These are phyloP conservation scores for Umbelopsis sp. DNA, from an alignment of 192 early-diverging fungal species.

Conservation along the genomic window DNA sequence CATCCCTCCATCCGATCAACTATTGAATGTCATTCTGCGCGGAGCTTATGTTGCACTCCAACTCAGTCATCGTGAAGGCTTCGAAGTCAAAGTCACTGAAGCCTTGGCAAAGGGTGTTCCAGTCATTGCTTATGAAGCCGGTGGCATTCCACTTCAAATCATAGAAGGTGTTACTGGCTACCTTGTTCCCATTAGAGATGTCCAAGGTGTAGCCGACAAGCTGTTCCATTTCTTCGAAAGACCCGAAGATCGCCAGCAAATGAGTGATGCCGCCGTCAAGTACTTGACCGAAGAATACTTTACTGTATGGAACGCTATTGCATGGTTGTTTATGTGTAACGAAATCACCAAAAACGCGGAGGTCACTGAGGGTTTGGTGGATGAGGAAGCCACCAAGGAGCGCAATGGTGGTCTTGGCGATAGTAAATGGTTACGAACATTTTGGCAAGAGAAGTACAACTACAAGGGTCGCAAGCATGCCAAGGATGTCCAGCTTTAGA, in stretches of 20 bases:
- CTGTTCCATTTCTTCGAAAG: conserved; percentile 63
- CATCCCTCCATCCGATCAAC: conserved; percentile 78
- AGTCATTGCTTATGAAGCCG: conserved; percentile 51
- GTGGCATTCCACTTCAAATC: conserved; percentile 88
- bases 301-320: conserved; percentile 69
- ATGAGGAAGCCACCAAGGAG: conserved; percentile 12
- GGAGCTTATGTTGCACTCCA: conserved; percentile 75
- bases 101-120: conserved; percentile 65
- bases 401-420: conserved; percentile 34
- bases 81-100: conserved; percentile 87
- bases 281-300: conserved; percentile 67
- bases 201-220: conserved; percentile 58
- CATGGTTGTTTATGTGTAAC: conserved; percentile 75
- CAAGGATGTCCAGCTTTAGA: conserved; percentile 4
- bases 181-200: conserved; percentile 64
- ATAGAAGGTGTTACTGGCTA: conserved; percentile 67
- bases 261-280: conserved; percentile 40
- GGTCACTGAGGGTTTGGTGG: conserved; percentile 21
- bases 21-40: conserved; percentile 72
- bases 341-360: conserved; percentile 43
- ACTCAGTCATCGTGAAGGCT: conserved; percentile 80
- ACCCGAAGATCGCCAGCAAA: conserved; percentile 45
- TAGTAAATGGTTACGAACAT: conserved; percentile 40
- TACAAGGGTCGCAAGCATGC: conserved; percentile 20
- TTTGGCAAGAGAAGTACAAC: conserved; percentile 42